These are phyloP conservation scores for Phellinidium pouzarii DNA, from an alignment of 1,284 basidiomycete species.

Conservation along the genomic window DNA sequence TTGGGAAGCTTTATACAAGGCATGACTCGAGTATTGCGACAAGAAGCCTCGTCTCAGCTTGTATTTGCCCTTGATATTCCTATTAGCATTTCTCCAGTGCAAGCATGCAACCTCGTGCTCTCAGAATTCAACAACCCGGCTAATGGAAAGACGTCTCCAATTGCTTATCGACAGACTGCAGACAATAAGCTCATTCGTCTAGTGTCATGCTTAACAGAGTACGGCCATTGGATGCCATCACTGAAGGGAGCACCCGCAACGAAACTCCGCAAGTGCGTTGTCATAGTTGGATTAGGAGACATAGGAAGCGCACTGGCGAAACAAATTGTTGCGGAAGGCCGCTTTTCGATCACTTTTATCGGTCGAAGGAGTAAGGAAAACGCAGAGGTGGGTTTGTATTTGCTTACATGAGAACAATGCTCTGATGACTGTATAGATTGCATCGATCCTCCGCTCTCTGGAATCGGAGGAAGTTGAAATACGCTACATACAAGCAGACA, in stretches of 20 bases:
- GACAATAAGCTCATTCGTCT: background rate
- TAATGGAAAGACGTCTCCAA: background rate
- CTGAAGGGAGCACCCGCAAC: background rate
- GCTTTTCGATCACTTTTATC: conserved; percentile 5
- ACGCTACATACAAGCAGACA: conserved; percentile 21
- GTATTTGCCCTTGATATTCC: conserved; percentile 3
- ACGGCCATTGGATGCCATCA: conserved; percentile 1
- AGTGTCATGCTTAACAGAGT: conserved; percentile 2
- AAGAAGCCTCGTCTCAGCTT: background rate
- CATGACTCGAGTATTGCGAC: conserved; percentile 12
- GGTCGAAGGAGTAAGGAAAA: background rate
- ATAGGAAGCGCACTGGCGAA: conserved; percentile 25
- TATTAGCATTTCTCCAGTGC: background rate
- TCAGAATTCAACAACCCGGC: background rate
- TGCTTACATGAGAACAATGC: background rate
- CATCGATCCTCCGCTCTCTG: conserved; percentile 3
- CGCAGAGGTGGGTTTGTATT: conserved; percentile 3
- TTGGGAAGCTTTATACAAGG: conserved; percentile 9
- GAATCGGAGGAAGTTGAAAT: conserved; percentile 1
- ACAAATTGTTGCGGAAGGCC: conserved; percentile 20
- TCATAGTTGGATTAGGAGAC: conserved; percentile 30
- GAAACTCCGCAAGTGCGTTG: conserved; percentile 20
- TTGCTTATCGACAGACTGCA: conserved; percentile 4
- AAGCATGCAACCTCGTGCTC: background rate
- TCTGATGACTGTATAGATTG: conserved; percentile 6